These are phyloP conservation scores for Dactylellina parvicollis DNA, from an alignment of 2,329 filamentous ascomycete species.

Conservation along the genomic window DNA sequence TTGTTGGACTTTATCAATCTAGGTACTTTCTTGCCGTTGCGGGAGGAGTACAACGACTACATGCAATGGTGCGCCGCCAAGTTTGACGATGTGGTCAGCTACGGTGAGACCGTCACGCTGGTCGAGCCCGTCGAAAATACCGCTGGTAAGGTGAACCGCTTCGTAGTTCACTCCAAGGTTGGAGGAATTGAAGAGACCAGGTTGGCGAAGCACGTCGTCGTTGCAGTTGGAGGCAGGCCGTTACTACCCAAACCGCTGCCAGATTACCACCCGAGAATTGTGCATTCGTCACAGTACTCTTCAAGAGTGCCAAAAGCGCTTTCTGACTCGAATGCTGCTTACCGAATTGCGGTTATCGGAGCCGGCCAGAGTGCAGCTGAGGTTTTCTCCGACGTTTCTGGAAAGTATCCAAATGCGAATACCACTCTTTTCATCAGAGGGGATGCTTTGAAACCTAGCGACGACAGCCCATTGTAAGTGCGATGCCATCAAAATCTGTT, in stretches of 20 bases:
- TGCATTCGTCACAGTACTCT: constrained; percentile 90
- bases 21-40: constrained; percentile 83
- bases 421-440: constrained; percentile 83
- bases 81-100: constrained; percentile 78
- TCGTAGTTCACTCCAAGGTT: constrained; percentile 58
- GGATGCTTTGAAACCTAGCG: constrained; percentile 84
- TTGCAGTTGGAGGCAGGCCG: constrained; percentile 74
- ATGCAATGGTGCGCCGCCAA: constrained; percentile 87
- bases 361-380: constrained; percentile 93
- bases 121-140: constrained; percentile 70
- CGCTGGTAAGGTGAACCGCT: constrained; percentile 58
- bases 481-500: constrained; percentile 26
- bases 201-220: constrained; percentile 67
- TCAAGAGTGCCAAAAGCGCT: constrained; percentile 61
- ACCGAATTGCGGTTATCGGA: constrained; percentile 84
- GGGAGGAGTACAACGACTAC: constrained; percentile 94
- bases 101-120: constrained; percentile 79
- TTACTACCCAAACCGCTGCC: constrained; percentile 77
- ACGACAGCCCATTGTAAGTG: constrained; percentile 92
- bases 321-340: constrained; percentile 63
- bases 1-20: constrained; percentile 91
- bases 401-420: constrained; percentile 80
- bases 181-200: constrained; percentile 62
- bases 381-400: constrained; percentile 89
- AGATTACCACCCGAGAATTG: constrained; percentile 69